Conservation (phyloP, 768 basidiomycete genomes). For the Suillus paluster region DNA sequence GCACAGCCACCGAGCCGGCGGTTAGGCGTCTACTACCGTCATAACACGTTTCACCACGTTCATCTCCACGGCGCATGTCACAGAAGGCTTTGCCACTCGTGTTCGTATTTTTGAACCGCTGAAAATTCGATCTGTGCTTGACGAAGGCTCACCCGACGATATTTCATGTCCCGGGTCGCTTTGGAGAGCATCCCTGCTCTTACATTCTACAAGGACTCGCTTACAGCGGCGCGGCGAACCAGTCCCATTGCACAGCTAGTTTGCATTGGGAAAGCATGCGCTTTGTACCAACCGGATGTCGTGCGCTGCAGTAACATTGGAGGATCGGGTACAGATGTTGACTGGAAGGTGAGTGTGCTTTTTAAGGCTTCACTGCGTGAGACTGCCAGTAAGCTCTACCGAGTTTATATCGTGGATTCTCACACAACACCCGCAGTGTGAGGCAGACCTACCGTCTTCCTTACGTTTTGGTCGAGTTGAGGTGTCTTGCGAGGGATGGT, state of each 20-base stretch:
- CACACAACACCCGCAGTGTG: slow-evolving; percentile 58
- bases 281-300: slow-evolving; percentile 77
- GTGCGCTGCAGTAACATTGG: slow-evolving; percentile 86
- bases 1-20: neutral
- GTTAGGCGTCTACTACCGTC: neutral
- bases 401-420: slow-evolving; percentile 13
- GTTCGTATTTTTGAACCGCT: neutral
- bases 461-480: slow-evolving; percentile 85
- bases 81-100: neutral
- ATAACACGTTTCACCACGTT: slow-evolving; percentile 9
- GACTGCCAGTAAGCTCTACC: neutral
- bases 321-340: slow-evolving; percentile 76
- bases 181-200: slow-evolving; percentile 75
- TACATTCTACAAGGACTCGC: slow-evolving; percentile 72
- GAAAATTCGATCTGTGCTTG: neutral
- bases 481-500: slow-evolving; percentile 93
- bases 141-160: neutral
- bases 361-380: neutral
- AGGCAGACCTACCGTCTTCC: slow-evolving; percentile 84
- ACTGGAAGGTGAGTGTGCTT: slow-evolving; percentile 77
- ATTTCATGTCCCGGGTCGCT: slow-evolving; percentile 66
- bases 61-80: slow-evolving; percentile 1
- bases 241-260: slow-evolving; percentile 75
- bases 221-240: slow-evolving; percentile 71
- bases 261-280: slow-evolving; percentile 82